Conservation (phyloP, 495 filamentous ascomycete genomes). For the Aspergillus sclerotiicarbonarius region DNA sequence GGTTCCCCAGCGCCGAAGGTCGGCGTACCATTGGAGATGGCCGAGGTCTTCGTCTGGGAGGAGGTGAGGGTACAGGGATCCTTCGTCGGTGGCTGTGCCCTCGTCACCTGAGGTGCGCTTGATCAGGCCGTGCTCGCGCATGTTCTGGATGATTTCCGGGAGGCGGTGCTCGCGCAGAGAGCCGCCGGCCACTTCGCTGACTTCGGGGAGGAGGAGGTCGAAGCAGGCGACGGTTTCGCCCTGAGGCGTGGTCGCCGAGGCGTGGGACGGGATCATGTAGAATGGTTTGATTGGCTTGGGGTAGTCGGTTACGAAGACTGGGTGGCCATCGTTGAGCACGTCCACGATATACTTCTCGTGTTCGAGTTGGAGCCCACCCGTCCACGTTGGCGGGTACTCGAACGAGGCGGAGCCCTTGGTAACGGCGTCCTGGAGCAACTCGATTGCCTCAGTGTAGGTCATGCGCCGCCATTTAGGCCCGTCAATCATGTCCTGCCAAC, state of each 20-base stretch:
- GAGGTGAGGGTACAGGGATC: constrained; percentile 37
- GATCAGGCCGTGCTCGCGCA: constrained; percentile 63
- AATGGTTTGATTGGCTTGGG: constrained; percentile 85
- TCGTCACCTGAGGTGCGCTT: constrained; percentile 20
- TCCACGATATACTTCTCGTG: constrained; percentile 88
- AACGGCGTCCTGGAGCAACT: constrained; percentile 61
- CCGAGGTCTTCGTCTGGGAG: constrained; percentile 47
- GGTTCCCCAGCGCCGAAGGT: constrained; percentile 88
- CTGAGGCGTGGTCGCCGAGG: constrained; percentile 2
- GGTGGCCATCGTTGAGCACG: constrained; percentile 62
- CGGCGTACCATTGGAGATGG: constrained; percentile 85
- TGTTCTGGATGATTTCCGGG: constrained; percentile 64
- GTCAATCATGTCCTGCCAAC: constrained; percentile 68
- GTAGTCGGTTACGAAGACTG: constrained; percentile 93
- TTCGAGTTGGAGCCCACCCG: constrained; percentile 78
- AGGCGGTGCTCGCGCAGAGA: constrained; percentile 91
- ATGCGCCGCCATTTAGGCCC: constrained; percentile 72
- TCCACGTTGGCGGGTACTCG: constrained; percentile 64
- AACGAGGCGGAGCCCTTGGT: constrained; percentile 53
- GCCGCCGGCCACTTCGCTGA: constrained; percentile 87
- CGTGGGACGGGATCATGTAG: constrained; percentile 77
- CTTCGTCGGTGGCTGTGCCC: constrained; percentile 6
- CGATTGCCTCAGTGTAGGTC: constrained; percentile 78
- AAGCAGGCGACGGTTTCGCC: constrained; percentile 82
- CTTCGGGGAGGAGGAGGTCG: constrained; percentile 85